A percentile compares a stretch with the other conserved stretches of the same genome.
These are phyloP conservation scores for Cryphonectria parasitica DNA, from an alignment of 2,329 filamentous ascomycete genomes.

Conservation along the genomic window DNA sequence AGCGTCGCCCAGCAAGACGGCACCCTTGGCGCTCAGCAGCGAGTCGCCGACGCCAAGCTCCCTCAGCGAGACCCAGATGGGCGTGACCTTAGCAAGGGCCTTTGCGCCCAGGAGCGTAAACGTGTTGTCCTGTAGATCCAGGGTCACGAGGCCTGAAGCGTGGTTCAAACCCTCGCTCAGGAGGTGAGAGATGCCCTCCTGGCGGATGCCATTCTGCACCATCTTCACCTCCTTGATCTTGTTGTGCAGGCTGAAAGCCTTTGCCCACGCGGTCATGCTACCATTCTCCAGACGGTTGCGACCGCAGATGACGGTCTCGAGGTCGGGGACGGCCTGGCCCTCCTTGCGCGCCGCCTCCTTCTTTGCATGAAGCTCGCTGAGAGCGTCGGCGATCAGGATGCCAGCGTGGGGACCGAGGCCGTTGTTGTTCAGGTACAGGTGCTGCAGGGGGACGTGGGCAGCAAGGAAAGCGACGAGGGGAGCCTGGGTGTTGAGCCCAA, in stretches of 20 bases:
- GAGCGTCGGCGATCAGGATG: constrained; percentile 83
- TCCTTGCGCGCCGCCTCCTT: constrained; percentile 78
- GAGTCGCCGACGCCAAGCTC: constrained; percentile 92
- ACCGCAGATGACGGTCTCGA: constrained; percentile 97
- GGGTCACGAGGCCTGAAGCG: constrained; percentile 68
- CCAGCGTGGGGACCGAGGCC: constrained; percentile 91
- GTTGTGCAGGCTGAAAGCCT: constrained; percentile 79
- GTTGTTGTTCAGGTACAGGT: constrained; percentile 98
- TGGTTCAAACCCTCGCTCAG: constrained; percentile 78
- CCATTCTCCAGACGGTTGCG: constrained; percentile 95
- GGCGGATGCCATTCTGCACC: constrained; percentile 97
- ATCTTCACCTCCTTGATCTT: constrained; percentile 88
- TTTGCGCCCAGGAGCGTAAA: constrained; percentile 82
- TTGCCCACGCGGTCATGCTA: constrained; percentile 94
- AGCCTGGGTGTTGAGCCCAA: constrained; percentile 92
- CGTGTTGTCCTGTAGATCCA: constrained; percentile 97
- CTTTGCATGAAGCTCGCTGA: constrained; percentile 79
- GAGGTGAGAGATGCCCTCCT: constrained; percentile 85
- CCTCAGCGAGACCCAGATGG: constrained; percentile 73
- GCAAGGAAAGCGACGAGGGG: constrained; percentile 91
- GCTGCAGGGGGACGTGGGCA: constrained; percentile 84
- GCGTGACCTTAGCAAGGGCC: constrained; percentile 75
- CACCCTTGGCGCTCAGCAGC: constrained; percentile 77
- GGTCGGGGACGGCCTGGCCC: constrained; percentile 73
- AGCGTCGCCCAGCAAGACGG: constrained; percentile 71